Percentiles rank a stretch among this genome's conserved stretches.
Conservation (phyloP, 768 basidiomycete species). For the Trametes sanguinea region DNA sequence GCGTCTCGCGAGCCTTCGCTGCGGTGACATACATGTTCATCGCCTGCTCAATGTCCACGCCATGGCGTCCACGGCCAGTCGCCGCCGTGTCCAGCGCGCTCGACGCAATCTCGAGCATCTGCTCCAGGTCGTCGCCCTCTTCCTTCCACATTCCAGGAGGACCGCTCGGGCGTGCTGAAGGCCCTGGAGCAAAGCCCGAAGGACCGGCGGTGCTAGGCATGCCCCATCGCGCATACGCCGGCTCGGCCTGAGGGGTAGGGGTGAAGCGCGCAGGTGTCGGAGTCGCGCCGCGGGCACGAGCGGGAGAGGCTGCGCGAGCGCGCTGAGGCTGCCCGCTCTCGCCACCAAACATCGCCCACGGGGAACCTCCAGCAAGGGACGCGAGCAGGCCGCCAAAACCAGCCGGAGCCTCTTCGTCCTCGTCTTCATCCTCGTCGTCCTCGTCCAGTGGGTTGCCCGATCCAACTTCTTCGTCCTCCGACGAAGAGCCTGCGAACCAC, state of each 20-base stretch:
- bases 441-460: slow-evolving; percentile 1
- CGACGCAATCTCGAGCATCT: slow-evolving; percentile 17
- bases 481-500: slow-evolving; percentile 23
- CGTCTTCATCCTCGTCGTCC: slow-evolving; percentile 13
- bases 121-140: slow-evolving; percentile 9
- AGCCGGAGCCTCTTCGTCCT: background rate
- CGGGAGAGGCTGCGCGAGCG: slow-evolving; percentile 17
- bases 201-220: slow-evolving; percentile 1
- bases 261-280: slow-evolving; percentile 12
- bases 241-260: background rate
- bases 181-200: background rate
- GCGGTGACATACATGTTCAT: slow-evolving; percentile 23
- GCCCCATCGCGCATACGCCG: slow-evolving; percentile 9
- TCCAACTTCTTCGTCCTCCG: slow-evolving; percentile 14
- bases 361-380: slow-evolving; percentile 15
- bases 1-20: slow-evolving; percentile 21
- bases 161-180: background rate
- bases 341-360: slow-evolving; percentile 19
- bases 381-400: slow-evolving; percentile 13
- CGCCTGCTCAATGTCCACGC: slow-evolving; percentile 15
- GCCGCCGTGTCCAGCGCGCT: slow-evolving; percentile 9
- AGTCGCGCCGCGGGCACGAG: slow-evolving; percentile 10
- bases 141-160: slow-evolving; percentile 14
- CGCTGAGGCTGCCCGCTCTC: slow-evolving; percentile 2
- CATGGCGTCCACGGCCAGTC: background rate